phyloP scores from a whole-genome alignment of 768 basidiomycete species.

The Cubamyces sp. region DNA sequence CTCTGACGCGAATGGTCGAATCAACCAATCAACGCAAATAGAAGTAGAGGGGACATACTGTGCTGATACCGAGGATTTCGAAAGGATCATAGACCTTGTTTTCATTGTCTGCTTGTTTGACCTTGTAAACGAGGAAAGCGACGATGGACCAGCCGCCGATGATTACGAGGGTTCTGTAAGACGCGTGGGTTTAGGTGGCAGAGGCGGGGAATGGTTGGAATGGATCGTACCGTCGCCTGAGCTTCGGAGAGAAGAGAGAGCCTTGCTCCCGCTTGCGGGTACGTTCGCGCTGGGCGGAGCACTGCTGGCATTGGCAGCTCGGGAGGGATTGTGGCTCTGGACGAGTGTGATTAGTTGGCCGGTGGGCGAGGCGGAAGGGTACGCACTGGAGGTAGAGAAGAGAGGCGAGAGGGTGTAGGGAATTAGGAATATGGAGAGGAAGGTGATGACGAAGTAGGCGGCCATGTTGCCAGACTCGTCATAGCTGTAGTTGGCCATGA shows the following conservation, averaged over 20 bases:
- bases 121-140: conserved; percentile 68
- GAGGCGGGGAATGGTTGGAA: conserved; percentile 6
- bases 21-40: not conserved
- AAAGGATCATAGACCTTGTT: conserved; percentile 90
- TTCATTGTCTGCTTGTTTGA: conserved; percentile 58
- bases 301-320: conserved; percentile 67
- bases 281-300: conserved; percentile 55
- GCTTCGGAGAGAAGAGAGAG: conserved; percentile 50
- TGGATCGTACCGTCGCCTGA: conserved; percentile 54
- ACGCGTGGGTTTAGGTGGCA: conserved; percentile 5
- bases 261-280: conserved; percentile 48
- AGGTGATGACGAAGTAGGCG: conserved; percentile 88
- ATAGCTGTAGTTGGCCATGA: conserved; percentile 83
- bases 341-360: conserved; percentile 11
- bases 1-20: conserved; percentile 45
- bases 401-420: conserved; percentile 70
- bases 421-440: conserved; percentile 81
- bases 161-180: conserved; percentile 59
- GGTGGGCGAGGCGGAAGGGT: conserved; percentile 3
- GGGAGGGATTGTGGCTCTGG: conserved; percentile 18
- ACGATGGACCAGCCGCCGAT: conserved; percentile 76
- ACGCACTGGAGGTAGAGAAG: conserved; percentile 54
- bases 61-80: conserved; percentile 81
- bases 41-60: conserved; percentile 48
- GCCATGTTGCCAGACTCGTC: conserved; percentile 88